These are phyloP conservation scores for Silene noctiflora DNA, from an alignment of 179 eudicot genomes.

Conservation along the genomic window DNA sequence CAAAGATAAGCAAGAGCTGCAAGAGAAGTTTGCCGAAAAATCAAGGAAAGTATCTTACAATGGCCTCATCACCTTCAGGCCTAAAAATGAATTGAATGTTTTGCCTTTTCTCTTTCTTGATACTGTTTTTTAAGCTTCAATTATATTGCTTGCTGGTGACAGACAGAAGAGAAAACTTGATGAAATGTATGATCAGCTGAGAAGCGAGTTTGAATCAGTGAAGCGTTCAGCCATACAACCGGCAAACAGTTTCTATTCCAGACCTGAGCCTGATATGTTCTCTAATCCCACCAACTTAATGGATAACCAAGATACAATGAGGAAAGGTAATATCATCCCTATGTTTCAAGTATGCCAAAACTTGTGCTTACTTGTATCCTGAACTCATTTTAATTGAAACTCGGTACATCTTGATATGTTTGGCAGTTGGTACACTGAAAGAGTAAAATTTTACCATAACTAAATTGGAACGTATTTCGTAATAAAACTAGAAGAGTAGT, in stretches of 20 bases:
- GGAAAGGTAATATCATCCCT: constrained; percentile 58
- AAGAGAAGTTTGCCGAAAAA: constrained; percentile 89
- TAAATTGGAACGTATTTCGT: background rate
- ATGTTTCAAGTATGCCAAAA: constrained; percentile 10
- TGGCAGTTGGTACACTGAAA: background rate
- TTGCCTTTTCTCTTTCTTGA: background rate
- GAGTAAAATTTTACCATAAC: too few species aligned
- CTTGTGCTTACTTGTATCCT: background rate
- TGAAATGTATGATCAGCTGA: constrained; percentile 95
- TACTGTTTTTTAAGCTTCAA: constrained; percentile 7
- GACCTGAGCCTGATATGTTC: constrained; percentile 76
- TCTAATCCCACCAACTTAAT: constrained; percentile 61
- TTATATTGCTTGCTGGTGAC: constrained; percentile 25
- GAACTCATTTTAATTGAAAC: background rate
- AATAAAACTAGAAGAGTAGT: background rate
- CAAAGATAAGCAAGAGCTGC: constrained; percentile 90
- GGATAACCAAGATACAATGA: constrained; percentile 64
- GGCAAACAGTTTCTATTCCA: constrained; percentile 59
- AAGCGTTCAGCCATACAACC: constrained; percentile 88
- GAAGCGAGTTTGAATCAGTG: constrained; percentile 66
- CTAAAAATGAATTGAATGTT: background rate
- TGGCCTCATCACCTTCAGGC: background rate
- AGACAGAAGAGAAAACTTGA: constrained; percentile 98
- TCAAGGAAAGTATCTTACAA: constrained; percentile 51
- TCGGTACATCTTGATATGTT: background rate